Evolutionary conservation across 805 yeast genomes (phyloP).

Genomic region (Lachancea sp.): DNA sequence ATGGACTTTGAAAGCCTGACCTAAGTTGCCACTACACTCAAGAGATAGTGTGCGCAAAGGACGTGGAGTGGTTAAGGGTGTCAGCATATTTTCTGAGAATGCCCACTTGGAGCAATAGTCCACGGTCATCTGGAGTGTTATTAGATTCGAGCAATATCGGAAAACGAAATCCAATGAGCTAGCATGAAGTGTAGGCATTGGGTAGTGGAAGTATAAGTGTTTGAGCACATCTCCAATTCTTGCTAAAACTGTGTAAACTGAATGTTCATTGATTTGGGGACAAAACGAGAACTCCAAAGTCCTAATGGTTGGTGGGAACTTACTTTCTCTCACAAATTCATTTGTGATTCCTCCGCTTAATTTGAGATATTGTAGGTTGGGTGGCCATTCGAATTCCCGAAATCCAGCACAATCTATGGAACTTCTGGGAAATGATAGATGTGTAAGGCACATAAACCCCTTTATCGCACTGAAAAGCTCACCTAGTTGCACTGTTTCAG

Average conservation of each 20-base stretch:
- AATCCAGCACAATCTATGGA: constrained; percentile 63
- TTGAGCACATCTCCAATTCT: constrained; percentile 62
- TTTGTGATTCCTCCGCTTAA: constrained; percentile 87
- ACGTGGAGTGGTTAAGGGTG: constrained; percentile 25
- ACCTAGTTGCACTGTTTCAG: constrained; percentile 80
- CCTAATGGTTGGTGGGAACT: constrained; percentile 67
- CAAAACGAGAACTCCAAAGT: constrained; percentile 80
- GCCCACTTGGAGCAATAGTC: constrained; percentile 59
- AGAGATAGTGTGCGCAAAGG: constrained; percentile 55
- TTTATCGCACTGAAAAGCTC: constrained; percentile 73
- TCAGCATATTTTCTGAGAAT: constrained; percentile 43
- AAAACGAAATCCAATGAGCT: constrained; percentile 70
- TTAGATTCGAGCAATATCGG: constrained; percentile 67
- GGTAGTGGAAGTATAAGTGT: constrained; percentile 66
- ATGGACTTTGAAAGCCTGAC: constrained; percentile 73
- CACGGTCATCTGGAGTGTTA: constrained; percentile 59
- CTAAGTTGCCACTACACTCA: constrained; percentile 81
- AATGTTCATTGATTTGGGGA: constrained; percentile 62
- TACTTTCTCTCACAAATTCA: constrained; percentile 60
- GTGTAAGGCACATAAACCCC: constrained; percentile 55
- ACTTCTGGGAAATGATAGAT: constrained; percentile 81
- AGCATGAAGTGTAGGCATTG: constrained; percentile 73
- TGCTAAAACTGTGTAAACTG: constrained; percentile 54
- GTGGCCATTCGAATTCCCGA: constrained; percentile 61
- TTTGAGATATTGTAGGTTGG: constrained; percentile 59